These are phyloP conservation scores for Neckera pumila DNA, from an alignment of 225 moss, liverwort and hornwort species.

Conservation along the genomic window DNA sequence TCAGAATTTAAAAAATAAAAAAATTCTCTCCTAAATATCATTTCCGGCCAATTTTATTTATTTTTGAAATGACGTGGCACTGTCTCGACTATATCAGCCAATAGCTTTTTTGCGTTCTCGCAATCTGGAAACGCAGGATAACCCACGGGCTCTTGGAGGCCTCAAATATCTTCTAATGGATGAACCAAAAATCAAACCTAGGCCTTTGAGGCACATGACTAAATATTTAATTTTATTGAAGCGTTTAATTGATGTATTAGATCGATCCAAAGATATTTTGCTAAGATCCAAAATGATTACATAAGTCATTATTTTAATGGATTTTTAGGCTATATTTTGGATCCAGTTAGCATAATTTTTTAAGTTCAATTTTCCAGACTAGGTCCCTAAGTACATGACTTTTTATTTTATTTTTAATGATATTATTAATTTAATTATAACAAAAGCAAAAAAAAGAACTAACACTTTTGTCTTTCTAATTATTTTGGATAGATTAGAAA, in stretches of 20 bases:
- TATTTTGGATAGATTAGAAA: not conserved
- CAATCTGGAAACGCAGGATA: too few relatives aligned
- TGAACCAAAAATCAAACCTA: too few relatives aligned
- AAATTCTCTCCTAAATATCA: too few relatives aligned
- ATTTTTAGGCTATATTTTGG: not conserved
- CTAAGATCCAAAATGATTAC: not conserved
- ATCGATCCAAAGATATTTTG: not conserved
- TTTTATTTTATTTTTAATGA: not conserved
- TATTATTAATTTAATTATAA: not conserved
- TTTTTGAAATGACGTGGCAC: too few relatives aligned
- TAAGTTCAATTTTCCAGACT: accelerated
- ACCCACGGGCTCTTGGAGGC: too few relatives aligned
- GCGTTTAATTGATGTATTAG: not conserved
- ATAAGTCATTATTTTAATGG: not conserved
- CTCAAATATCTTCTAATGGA: too few relatives aligned
- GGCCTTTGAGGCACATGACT: too few relatives aligned
- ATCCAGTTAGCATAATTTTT: not conserved
- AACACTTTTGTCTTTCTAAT: not conserved
- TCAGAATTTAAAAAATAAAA: too few relatives aligned
- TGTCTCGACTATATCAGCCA: too few relatives aligned
- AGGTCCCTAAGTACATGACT: not conserved
- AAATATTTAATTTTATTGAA: too few relatives aligned
- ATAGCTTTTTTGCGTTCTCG: too few relatives aligned
- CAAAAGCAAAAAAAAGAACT: not conserved
- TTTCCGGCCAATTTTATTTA: too few relatives aligned